These are phyloP conservation scores for Calonectria crousiana DNA, from an alignment of 2,329 filamentous ascomycete genomes.

Conservation along the genomic window DNA sequence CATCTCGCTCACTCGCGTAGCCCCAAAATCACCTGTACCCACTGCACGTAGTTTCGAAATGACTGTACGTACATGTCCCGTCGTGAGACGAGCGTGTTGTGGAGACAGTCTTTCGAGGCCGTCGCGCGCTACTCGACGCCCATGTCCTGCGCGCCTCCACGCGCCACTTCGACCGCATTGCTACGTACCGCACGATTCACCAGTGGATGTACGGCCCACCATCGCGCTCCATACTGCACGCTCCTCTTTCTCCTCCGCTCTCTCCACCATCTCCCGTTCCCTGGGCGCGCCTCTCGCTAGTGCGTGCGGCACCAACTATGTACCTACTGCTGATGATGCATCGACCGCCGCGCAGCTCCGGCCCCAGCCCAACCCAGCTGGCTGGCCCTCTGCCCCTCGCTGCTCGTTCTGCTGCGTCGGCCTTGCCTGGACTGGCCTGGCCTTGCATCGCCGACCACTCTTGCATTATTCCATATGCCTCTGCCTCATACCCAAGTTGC, in stretches of 20 bases:
- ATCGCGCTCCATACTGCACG: conserved; percentile 5
- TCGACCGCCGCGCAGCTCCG: conserved; percentile 25
- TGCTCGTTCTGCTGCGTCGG: not conserved
- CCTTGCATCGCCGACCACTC: conserved; percentile 33
- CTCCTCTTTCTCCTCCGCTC: conserved; percentile 9
- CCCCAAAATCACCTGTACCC: conserved; percentile 32
- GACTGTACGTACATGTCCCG: conserved; percentile 17
- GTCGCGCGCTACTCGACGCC: conserved; percentile 42
- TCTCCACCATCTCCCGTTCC: conserved; percentile 10
- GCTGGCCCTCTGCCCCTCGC: not conserved
- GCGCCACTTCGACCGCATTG: conserved; percentile 34
- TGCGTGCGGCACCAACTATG: conserved; percentile 4
- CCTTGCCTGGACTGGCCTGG: conserved; percentile 15
- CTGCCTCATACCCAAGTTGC: conserved; percentile 33
- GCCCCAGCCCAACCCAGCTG: conserved; percentile 16
- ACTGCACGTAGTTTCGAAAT: conserved; percentile 39
- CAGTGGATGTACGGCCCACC: conserved; percentile 5
- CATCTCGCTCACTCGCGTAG: conserved; percentile 6
- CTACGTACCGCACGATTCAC: not conserved
- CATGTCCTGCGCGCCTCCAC: conserved; percentile 34
- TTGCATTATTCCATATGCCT: conserved; percentile 14
- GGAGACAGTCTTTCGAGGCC: conserved; percentile 27
- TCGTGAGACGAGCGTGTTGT: conserved; percentile 28
- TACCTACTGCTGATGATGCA: conserved; percentile 9
- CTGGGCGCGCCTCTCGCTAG: not conserved